These are phyloP conservation scores for Leptodermis oblonga DNA, from an alignment of 257 asterid species.

Conservation along the genomic window DNA sequence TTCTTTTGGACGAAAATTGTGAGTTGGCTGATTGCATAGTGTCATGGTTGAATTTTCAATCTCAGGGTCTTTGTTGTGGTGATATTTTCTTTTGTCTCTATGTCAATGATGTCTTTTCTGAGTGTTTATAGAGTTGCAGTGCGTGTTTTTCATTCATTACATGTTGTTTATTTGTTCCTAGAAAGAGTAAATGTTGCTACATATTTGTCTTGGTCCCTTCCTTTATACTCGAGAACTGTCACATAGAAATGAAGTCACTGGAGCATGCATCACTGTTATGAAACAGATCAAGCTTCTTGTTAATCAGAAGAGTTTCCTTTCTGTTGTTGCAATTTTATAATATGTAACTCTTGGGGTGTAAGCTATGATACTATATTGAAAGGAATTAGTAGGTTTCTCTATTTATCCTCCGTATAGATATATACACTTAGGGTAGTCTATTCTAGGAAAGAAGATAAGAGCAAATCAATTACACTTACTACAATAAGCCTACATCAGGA, in stretches of 20 bases:
- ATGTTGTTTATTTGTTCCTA: background rate
- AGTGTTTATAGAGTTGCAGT: background rate
- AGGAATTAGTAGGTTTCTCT: too few species aligned
- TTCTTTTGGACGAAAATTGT: background rate
- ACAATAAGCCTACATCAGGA: too few species aligned
- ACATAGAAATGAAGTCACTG: background rate
- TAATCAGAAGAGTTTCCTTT: background rate
- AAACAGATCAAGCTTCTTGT: background rate
- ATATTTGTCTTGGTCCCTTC: background rate
- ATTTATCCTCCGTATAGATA: too few species aligned
- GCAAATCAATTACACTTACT: too few species aligned
- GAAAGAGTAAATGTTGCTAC: background rate
- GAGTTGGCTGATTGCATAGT: background rate
- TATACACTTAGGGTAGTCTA: too few species aligned
- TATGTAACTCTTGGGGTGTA: too few species aligned
- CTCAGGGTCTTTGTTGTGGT: background rate
- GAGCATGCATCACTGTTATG: background rate
- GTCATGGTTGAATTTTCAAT: background rate
- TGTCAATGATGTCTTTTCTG: background rate
- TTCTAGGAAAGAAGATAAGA: too few species aligned
- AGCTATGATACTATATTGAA: too few species aligned
- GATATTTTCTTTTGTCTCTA: background rate
- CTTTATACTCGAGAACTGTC: background rate
- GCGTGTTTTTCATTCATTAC: background rate
- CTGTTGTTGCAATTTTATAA: background rate